Evolutionary conservation across 2,329 filamentous ascomycete genomes (phyloP), one percentile per base, ranked within the genome.

Genomic region (Purpureocillium takamizusanense): DNA sequence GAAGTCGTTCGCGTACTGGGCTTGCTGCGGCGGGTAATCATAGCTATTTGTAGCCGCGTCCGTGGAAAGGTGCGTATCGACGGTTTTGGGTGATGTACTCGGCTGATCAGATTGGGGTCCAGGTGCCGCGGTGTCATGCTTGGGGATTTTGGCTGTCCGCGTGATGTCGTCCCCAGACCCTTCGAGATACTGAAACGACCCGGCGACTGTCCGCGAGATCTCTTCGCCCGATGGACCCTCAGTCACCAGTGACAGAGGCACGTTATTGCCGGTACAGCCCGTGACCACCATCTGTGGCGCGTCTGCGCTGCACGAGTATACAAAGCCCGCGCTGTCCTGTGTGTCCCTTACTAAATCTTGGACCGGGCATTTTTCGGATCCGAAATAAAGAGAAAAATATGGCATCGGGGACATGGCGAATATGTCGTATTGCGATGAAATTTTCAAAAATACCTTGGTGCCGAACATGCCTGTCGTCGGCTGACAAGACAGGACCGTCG

Each of bases 341-440:
- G 61, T 70, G 55, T 65, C 64, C 54, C 81, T 81, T 33, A 76
- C 71, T 17, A 88, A 69, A 40, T 80, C 72, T 39, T 76, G 69
- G n/a, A 57, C 53, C 1, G 56, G 50, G 58, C 80, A 83, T 57
- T 81, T 80, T 51, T 83, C 77, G n/a, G 74, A 71, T n/a, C 86
- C 87, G 60, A 95, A 94, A 34, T 81, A 74, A 39, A 95, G 61
- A 46, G 66, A 81, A 51, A 86, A 79, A 36, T 69, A 69, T 2
- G 72, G 66, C 39, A 66, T 54, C 31, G 67, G 72, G 42, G 70
- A 72, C 59, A 80, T 74, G 41, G 62, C 55, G 45, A 71, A 61
- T 43, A 94, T 63, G 53, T 94, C 83, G 63, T 85, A 86, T 43
- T 81, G 73, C 32, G 83, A 82, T 37, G 81, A 78, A 23, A 94